phyloP scores from a whole-genome alignment of 257 asterid genomes.

The Linderniella brevidens region DNA sequence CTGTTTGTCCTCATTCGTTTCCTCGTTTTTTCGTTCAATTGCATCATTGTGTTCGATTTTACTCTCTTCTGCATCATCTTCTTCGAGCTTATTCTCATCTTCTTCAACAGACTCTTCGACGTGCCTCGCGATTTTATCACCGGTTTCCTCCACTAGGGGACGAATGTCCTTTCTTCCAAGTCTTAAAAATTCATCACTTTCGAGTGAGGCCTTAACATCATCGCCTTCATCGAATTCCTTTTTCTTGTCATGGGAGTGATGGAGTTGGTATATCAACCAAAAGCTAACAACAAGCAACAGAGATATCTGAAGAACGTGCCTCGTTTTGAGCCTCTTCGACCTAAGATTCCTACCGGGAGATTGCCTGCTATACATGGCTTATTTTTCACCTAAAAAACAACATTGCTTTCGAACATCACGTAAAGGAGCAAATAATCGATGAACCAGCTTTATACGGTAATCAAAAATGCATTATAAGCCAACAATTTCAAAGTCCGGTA shows the following conservation, averaged over 20 bases:
- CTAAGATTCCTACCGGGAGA: constrained; percentile 62
- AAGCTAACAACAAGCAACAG: constrained; percentile 72
- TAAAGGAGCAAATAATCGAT: not conserved
- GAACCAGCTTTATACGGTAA: too few species aligned
- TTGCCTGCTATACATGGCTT: constrained; percentile 64
- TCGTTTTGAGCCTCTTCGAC: constrained; percentile 50
- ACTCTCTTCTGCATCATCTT: constrained; percentile 29
- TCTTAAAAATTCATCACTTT: constrained; percentile 18
- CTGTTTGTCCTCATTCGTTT: constrained; percentile 35
- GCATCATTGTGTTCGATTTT: constrained; percentile 31
- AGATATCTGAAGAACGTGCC: constrained; percentile 52
- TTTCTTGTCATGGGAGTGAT: constrained; percentile 68
- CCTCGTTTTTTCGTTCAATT: constrained; percentile 28
- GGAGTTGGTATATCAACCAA: constrained; percentile 90
- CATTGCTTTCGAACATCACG: too few species aligned
- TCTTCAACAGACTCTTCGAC: constrained; percentile 23
- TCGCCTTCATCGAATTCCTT: constrained; percentile 45
- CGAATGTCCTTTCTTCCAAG: constrained; percentile 64
- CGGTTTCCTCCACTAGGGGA: constrained; percentile 20
- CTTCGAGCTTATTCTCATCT: constrained; percentile 36
- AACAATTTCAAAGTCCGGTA: too few species aligned
- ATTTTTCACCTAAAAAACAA: too few species aligned
- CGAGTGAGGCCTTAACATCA: constrained; percentile 22
- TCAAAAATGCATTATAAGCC: too few species aligned
- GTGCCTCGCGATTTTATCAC: constrained; percentile 13